These are phyloP conservation scores for Pyrus bretschneideri DNA, from an alignment of 306 rosid species.

Conservation along the genomic window DNA sequence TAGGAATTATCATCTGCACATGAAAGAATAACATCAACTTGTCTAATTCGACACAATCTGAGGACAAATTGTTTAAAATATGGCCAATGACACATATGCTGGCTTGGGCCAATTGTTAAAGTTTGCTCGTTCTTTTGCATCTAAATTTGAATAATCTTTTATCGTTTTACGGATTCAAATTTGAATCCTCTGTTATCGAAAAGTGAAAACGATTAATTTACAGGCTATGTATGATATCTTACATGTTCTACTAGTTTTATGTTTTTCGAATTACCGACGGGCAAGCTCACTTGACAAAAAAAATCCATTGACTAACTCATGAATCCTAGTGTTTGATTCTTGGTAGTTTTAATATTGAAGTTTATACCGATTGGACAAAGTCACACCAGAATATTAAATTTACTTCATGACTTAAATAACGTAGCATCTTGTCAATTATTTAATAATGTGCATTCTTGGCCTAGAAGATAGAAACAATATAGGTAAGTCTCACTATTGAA, in stretches of 20 bases:
- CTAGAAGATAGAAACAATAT: fast-evolving
- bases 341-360: not conserved
- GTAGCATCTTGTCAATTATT: too few species aligned
- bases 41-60: not conserved
- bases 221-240: too few species aligned
- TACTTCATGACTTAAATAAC: too few species aligned
- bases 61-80: not conserved
- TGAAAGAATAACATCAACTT: not conserved
- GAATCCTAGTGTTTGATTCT: not conserved
- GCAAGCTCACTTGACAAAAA: not conserved
- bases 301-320: not conserved
- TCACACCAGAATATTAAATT: too few species aligned
- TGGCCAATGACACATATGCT: not conserved
- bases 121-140: not conserved
- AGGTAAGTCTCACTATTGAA: fast-evolving
- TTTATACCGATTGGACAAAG: not conserved
- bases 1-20: not conserved
- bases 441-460: fast-evolving
- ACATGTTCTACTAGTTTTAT: too few species aligned
- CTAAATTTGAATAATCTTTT: too few species aligned
- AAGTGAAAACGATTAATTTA: too few species aligned
- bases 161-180: too few species aligned
- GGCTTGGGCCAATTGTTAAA: not conserved
- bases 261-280: not conserved
- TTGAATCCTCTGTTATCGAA: too few species aligned